Evolutionary conservation across 2,329 filamentous ascomycete species (phyloP).

Genomic region (Apiospora koreana): DNA sequence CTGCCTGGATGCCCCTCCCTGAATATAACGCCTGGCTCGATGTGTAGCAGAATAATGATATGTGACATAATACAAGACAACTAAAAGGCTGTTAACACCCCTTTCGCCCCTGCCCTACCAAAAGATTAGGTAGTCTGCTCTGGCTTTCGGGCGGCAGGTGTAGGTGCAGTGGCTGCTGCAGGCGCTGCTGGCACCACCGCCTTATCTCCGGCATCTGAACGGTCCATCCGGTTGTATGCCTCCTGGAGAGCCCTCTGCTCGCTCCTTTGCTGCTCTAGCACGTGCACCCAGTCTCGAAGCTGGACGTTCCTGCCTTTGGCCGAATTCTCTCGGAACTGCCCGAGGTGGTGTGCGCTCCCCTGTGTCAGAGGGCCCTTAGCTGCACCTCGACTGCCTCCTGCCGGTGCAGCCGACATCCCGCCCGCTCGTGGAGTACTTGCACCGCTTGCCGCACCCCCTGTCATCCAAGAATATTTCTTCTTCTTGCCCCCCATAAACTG

Average conservation of each 20-base stretch:
- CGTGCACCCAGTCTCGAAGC: constrained; percentile 77
- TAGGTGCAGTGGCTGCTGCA: neutral
- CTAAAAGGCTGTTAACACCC: neutral
- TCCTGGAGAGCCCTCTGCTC: constrained; percentile 64
- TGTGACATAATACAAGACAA: constrained; percentile 10
- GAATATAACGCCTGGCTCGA: constrained; percentile 13
- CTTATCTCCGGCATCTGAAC: constrained; percentile 38
- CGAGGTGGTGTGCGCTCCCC: constrained; percentile 64
- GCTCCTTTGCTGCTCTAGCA: constrained; percentile 76
- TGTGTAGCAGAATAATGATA: constrained; percentile 9
- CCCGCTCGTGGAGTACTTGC: constrained; percentile 49
- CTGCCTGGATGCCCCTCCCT: constrained; percentile 8
- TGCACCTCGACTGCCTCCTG: constrained; percentile 35
- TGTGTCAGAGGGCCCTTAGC: constrained; percentile 47
- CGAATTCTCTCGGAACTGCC: constrained; percentile 77
- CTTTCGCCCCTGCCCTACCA: neutral
- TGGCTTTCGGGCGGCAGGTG: neutral
- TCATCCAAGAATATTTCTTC: constrained; percentile 77
- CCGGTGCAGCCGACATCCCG: constrained; percentile 37
- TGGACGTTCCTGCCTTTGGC: constrained; percentile 79
- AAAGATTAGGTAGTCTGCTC: constrained; percentile 6
- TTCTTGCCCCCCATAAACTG: constrained; percentile 67
- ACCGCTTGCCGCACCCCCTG: constrained; percentile 50
- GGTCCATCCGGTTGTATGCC: constrained; percentile 55
- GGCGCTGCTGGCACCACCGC: constrained; percentile 13